Evolutionary conservation across 768 basidiomycete species (phyloP).

Genomic region (Pluteus cervinus): DNA sequence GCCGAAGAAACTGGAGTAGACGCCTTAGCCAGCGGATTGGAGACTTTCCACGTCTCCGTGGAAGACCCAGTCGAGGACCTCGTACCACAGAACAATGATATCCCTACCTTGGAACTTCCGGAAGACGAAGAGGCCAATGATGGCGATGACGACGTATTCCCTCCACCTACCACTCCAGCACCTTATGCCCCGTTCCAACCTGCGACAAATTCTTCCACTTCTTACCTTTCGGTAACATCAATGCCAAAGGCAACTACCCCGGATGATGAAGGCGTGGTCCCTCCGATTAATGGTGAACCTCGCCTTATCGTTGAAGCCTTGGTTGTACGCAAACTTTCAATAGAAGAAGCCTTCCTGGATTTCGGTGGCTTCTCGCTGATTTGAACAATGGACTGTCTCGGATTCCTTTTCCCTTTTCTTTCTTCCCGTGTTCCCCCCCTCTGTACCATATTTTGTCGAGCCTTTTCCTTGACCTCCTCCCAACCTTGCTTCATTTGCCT

Average conservation of each 20-base stretch:
- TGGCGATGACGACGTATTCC: conserved; percentile 34
- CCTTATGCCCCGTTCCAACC: too few species aligned
- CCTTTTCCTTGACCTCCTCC: too few species aligned
- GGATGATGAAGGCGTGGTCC: neutral
- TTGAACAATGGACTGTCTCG: too few species aligned
- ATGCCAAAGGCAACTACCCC: conserved; percentile 7
- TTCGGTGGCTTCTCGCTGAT: conserved; percentile 56
- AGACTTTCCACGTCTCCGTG: conserved; percentile 10
- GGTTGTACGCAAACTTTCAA: conserved; percentile 69
- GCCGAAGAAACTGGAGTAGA: neutral
- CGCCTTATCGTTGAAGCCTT: conserved; percentile 79
- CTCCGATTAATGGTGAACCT: conserved; percentile 12
- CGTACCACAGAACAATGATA: conserved; percentile 2
- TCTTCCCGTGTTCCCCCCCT: too few species aligned
- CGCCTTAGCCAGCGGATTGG: conserved; percentile 9
- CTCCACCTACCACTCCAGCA: conserved; percentile 22
- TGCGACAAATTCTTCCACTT: too few species aligned
- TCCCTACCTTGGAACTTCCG: neutral
- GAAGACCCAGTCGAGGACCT: conserved; percentile 7
- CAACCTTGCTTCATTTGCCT: too few species aligned
- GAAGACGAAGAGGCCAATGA: conserved; percentile 13
- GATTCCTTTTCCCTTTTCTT: too few species aligned
- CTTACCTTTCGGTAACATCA: conserved; percentile 19
- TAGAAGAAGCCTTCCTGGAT: conserved; percentile 73
- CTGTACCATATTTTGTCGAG: too few species aligned